phyloP scores from a whole-genome alignment of 192 early-diverging fungal species.

The Gonapodya prolifera region DNA sequence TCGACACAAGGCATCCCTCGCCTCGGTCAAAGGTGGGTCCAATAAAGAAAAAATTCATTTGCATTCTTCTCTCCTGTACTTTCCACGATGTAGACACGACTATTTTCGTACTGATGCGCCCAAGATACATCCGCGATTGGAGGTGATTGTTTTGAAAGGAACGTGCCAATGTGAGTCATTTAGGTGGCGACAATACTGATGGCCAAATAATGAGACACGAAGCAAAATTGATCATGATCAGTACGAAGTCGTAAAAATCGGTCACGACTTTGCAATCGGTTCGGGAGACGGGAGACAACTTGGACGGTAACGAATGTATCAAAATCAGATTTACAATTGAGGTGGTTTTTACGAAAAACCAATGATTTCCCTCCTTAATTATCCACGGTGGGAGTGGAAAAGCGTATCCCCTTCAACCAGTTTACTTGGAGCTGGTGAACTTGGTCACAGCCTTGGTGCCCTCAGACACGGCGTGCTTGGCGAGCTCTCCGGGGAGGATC shows the following conservation, averaged over 20 bases:
- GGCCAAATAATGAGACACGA: no score
- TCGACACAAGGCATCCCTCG: no score
- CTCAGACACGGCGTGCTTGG: slow-evolving; percentile 13
- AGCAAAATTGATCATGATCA: neutral
- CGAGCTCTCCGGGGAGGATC: slow-evolving; percentile 18
- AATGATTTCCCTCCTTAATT: neutral
- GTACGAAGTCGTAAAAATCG: neutral
- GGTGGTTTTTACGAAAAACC: neutral
- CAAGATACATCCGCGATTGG: no score
- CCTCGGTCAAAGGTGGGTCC: no score
- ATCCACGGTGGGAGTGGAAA: neutral
- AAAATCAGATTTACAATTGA: neutral
- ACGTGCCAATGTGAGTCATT: neutral
- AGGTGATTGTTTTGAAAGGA: neutral
- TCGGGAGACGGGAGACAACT: neutral
- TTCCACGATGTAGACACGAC: no score
- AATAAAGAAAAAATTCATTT: no score
- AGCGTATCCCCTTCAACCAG: neutral
- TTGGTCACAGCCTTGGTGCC: slow-evolving; percentile 15
- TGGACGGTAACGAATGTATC: no score
- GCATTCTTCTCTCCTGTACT: no score
- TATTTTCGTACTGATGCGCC: no score
- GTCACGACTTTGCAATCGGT: neutral
- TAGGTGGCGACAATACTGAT: no score
- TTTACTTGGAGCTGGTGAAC: slow-evolving; percentile 10